Evolutionary conservation across 257 asterid genomes (phyloP).

Genomic region (Hygrophila difformis): DNA sequence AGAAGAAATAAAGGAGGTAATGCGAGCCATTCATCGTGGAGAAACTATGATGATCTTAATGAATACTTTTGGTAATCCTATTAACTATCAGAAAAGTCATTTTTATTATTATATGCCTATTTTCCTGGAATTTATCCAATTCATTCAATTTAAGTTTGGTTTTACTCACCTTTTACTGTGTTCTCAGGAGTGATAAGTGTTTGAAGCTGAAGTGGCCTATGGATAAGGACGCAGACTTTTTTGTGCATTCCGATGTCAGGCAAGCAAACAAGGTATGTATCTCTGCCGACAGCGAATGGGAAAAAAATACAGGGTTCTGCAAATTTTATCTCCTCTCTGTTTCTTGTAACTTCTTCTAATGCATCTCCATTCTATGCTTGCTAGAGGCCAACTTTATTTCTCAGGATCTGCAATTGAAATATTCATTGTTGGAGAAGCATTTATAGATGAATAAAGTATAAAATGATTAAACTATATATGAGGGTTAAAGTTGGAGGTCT

Average conservation of each 20-base stretch:
- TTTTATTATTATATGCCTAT: conserved; percentile 4
- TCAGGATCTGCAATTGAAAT: no score
- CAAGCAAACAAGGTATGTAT: conserved; percentile 30
- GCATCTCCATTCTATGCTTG: no score
- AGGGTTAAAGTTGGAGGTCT: no score
- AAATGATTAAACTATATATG: no score
- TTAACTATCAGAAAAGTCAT: conserved; percentile 15
- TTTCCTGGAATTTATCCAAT: conserved; percentile 1
- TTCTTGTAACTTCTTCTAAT: neutral
- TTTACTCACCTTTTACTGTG: conserved; percentile 13
- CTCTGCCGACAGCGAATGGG: conserved; percentile 4
- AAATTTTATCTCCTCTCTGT: conserved; percentile 2
- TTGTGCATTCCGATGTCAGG: conserved; percentile 55
- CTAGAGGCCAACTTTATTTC: no score
- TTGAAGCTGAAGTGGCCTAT: conserved; percentile 88
- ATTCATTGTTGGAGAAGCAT: no score
- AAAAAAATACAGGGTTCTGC: conserved; percentile 3
- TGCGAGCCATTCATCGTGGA: conserved; percentile 96
- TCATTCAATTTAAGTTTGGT: neutral
- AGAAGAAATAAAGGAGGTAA: conserved; percentile 75
- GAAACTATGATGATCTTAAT: conserved; percentile 93
- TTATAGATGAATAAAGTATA: no score
- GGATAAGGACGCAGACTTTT: conserved; percentile 65
- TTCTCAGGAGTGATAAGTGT: conserved; percentile 67
- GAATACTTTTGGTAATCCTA: conserved; percentile 87